A percentile compares a stretch with the other conserved stretches of the same genome.
Conservation (phyloP, 2,329 filamentous ascomycete genomes). For the Trichoderma harzianum region DNA sequence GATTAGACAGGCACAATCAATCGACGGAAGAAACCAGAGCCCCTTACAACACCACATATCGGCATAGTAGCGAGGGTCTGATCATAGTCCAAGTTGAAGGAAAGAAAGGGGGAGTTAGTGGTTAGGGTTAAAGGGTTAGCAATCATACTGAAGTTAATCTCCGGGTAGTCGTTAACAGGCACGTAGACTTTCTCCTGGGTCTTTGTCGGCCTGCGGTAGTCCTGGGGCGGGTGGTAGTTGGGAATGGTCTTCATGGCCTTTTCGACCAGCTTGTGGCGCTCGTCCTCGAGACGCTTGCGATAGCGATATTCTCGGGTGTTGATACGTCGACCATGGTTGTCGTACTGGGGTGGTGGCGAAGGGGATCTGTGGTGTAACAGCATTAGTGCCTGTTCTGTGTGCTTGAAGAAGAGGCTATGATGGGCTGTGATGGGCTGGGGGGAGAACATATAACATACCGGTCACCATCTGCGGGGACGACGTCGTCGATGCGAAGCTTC, state of each 20-base stretch:
- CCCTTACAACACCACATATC: conserved; percentile 31
- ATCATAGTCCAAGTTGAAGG: conserved; percentile 43
- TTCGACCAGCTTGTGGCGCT: conserved; percentile 97
- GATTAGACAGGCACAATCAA: conserved; percentile 34
- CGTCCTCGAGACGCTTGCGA: conserved; percentile 95
- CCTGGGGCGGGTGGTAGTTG: conserved; percentile 97
- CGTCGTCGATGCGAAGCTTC: conserved; percentile 98
- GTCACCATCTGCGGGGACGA: conserved; percentile 93
- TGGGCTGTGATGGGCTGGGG: no score
- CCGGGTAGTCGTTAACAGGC: conserved; percentile 99
- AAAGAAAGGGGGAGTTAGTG: conserved; percentile 40
- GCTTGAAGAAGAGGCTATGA: neutral
- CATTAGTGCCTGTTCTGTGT: neutral
- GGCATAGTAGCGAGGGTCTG: conserved; percentile 36
- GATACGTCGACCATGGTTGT: conserved; percentile 98
- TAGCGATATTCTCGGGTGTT: conserved; percentile 99
- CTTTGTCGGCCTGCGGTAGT: conserved; percentile 98
- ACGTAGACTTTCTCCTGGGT: conserved; percentile 99
- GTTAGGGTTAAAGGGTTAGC: conserved; percentile 94
- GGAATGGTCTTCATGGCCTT: conserved; percentile 99
- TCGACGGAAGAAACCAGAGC: conserved; percentile 33
- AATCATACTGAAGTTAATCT: conserved; percentile 99
- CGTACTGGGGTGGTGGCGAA: conserved; percentile 93
- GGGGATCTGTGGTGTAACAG: conserved; percentile 65
- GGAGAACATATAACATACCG: no score